Base-by-base conservation (phyloP, 768 basidiomycete species). In the Mycena maculata region DNA sequence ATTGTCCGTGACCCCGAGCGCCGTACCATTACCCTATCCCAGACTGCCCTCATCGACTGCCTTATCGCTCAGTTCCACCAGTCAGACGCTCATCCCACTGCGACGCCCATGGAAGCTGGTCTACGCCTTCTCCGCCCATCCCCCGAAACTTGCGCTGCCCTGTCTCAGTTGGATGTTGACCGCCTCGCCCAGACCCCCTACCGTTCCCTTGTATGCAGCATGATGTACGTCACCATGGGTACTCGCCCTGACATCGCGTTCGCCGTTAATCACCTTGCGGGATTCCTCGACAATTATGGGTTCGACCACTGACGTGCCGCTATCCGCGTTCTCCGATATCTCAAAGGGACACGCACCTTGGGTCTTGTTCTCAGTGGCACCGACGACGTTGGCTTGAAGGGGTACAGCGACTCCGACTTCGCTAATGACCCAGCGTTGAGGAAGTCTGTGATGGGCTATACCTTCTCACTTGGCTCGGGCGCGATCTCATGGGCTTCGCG, bases 271-370 rank as follows among this genome's bases (percentile, higher is more conserved):
- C 41, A 58, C 0, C 69, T 80, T 1, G 65, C 73, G 0, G 74
- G 69, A 20, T 80, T 76, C 73, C 55, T 73, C 20, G 50, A 65
- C 12, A 75, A 76, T 60, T 78, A 76, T 3, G 65, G 70, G 1
- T n/a, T 22, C 0, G 50, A 39, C 0, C 83, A 84, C 61, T 81
- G 79, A 76, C 54, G 71, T 2, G 80, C 78, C 9, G 75, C 76
- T 85, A 83, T 65, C n/a, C n/a, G n/a, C n/a, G n/a, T n/a, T n/a
- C n/a, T n/a, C n/a, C n/a, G n/a, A n/a, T n/a, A n/a, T n/a, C 71
- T 85, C 4, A 63, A 60, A 30, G 63, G 63, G 4, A 71, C 67
- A 0, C 44, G 50, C 5, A 42, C 18, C 18, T 16, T 70, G 9
- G 45, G 45, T 2, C 66, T 75, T 22, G 61, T 58, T 22, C 64